phyloP scores from a whole-genome alignment of 169 alveolate species.

The Neospora caninum region DNA sequence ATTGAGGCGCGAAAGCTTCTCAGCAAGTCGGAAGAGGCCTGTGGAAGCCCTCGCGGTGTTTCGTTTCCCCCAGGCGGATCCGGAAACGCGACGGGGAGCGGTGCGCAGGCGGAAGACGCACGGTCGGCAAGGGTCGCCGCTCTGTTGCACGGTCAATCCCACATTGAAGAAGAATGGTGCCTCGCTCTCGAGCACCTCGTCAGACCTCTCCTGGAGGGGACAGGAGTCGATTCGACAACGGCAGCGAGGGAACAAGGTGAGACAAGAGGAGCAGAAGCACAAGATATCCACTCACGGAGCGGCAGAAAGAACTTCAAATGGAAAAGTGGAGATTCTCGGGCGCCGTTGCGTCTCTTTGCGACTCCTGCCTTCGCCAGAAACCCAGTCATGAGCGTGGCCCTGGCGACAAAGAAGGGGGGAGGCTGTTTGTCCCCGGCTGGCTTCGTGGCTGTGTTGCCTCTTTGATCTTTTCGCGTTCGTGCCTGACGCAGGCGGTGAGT shows the following conservation, averaged over 20 bases:
- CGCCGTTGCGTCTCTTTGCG: too few relatives aligned
- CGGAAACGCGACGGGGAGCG: neutral
- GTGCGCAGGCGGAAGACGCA: neutral
- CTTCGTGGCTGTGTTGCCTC: too few relatives aligned
- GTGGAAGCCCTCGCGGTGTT: neutral
- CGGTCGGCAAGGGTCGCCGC: neutral
- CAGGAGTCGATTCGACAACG: neutral
- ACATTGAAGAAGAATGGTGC: slow-evolving; percentile 21
- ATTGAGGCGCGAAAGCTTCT: neutral
- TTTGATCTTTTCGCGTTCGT: too few relatives aligned
- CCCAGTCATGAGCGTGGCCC: too few relatives aligned
- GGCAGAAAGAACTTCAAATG: too few relatives aligned
- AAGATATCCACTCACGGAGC: too few relatives aligned
- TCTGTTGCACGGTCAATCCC: neutral
- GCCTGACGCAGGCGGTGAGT: too few relatives aligned
- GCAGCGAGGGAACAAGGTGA: neutral
- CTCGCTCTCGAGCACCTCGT: slow-evolving; percentile 11
- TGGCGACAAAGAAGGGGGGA: too few relatives aligned
- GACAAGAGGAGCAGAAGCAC: too few relatives aligned
- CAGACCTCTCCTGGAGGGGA: neutral
- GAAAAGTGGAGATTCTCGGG: too few relatives aligned
- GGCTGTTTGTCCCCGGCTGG: too few relatives aligned
- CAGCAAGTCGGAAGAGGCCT: neutral
- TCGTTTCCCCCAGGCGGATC: neutral
- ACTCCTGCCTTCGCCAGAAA: too few relatives aligned